A percentile compares a stretch with the other conserved stretches of the same genome.
These are phyloP conservation scores for Periconia sp. DNA, from an alignment of 2,329 filamentous ascomycete genomes.

Conservation along the genomic window DNA sequence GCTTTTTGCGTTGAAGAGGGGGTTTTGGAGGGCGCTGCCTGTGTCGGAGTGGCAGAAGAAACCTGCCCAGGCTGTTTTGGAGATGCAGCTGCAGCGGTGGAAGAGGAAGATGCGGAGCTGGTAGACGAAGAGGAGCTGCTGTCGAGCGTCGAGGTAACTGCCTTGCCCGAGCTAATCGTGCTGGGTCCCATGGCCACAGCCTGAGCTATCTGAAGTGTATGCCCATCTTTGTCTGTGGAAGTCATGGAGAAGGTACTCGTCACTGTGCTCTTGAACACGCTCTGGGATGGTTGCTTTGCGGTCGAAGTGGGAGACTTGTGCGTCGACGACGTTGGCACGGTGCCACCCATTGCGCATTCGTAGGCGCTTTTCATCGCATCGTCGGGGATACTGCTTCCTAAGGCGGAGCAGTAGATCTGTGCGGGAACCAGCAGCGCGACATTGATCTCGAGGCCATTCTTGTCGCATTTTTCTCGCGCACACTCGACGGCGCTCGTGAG, in stretches of 20 bases:
- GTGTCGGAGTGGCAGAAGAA: slow-evolving; percentile 10
- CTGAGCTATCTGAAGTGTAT: slow-evolving; percentile 24
- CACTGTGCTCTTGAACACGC: slow-evolving; percentile 15
- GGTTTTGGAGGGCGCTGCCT: slow-evolving; percentile 3
- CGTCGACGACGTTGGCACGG: not conserved
- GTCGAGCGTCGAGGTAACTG: slow-evolving; percentile 21
- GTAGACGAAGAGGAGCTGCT: slow-evolving; percentile 3
- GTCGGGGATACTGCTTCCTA: slow-evolving; percentile 18
- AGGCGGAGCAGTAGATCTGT: slow-evolving; percentile 18
- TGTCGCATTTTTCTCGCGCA: slow-evolving; percentile 17
- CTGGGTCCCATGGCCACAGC: slow-evolving; percentile 25
- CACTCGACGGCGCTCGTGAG: slow-evolving; percentile 23
- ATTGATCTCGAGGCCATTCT: slow-evolving; percentile 13
- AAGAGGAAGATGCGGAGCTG: slow-evolving; percentile 1
- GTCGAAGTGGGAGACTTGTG: slow-evolving; percentile 10
- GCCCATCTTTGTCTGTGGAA: slow-evolving; percentile 21
- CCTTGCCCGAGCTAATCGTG: slow-evolving; percentile 20
- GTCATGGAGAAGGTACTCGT: slow-evolving; percentile 23
- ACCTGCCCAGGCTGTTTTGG: slow-evolving; percentile 10
- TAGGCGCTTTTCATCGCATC: slow-evolving; percentile 23
- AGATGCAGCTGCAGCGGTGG: slow-evolving; percentile 6
- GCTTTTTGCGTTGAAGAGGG: slow-evolving; percentile 7
- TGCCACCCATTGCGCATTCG: slow-evolving; percentile 12
- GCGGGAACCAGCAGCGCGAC: slow-evolving; percentile 21
- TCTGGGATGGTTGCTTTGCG: slow-evolving; percentile 2